phyloP scores from a whole-genome alignment of 371 early-diverging fungal genomes.

The Nosema bombycis region DNA sequence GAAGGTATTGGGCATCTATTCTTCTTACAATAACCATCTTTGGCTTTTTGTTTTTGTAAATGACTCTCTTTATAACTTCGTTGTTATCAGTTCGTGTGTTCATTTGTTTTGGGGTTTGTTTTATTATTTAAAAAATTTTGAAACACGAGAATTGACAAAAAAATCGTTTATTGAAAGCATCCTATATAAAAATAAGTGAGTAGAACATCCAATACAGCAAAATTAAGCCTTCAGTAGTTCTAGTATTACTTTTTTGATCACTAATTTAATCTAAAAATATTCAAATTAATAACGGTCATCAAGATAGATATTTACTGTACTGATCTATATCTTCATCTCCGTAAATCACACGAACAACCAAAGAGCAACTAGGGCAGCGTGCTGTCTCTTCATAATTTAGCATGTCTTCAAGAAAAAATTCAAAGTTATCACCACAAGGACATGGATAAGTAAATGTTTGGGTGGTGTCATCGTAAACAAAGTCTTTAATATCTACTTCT shows the following conservation, averaged over 20 bases:
- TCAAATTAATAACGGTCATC: background rate
- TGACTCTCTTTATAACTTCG: constrained; percentile 30
- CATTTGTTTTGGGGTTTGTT: too few species aligned
- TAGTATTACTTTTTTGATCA: background rate
- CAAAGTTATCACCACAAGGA: constrained; percentile 98
- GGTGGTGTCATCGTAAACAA: constrained; percentile 80
- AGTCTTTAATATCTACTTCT: constrained; percentile 83
- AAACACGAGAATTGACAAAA: too few species aligned
- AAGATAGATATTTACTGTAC: background rate
- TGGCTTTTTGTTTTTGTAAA: constrained; percentile 30
- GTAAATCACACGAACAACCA: constrained; percentile 70
- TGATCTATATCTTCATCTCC: constrained; percentile 51
- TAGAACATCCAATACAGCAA: too few species aligned
- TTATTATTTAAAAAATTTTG: too few species aligned
- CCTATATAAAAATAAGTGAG: too few species aligned
- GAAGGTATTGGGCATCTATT: constrained; percentile 13
- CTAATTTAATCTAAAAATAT: too few species aligned
- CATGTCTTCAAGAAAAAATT: constrained; percentile 77
- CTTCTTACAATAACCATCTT: constrained; percentile 17
- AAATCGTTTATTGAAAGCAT: too few species aligned
- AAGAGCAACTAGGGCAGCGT: constrained; percentile 85
- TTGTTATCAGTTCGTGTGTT: too few species aligned
- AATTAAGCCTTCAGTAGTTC: background rate
- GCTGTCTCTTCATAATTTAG: constrained; percentile 82
- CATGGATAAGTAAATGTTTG: constrained; percentile 85